Evolutionary conservation across 2,329 filamentous ascomycete species (phyloP).

Genomic region (Fusarium scirpi): DNA sequence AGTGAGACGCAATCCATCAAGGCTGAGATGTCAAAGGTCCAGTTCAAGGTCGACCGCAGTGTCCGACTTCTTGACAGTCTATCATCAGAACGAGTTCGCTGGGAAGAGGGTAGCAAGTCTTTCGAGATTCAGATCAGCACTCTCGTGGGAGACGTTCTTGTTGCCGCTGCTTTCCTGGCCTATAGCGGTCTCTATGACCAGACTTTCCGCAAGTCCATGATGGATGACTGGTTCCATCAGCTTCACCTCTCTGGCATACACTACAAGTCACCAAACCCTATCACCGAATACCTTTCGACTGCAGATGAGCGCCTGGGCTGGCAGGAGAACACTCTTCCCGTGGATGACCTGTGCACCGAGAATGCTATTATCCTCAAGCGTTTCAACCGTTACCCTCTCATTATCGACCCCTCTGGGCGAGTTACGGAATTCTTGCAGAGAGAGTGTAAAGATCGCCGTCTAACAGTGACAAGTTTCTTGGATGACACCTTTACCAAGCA

Average conservation of each 20-base stretch:
- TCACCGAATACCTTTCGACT: conserved; percentile 96
- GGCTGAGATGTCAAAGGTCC: conserved; percentile 92
- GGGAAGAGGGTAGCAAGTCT: conserved; percentile 97
- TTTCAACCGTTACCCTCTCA: conserved; percentile 98
- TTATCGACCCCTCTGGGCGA: conserved; percentile 96
- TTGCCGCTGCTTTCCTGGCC: conserved; percentile 96
- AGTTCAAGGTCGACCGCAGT: conserved; percentile 98
- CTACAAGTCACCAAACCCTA: conserved; percentile 92
- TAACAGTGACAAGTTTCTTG: conserved; percentile 97
- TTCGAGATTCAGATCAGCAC: conserved; percentile 99
- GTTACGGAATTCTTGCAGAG: conserved; percentile 96
- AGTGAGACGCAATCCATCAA: conserved; percentile 98
- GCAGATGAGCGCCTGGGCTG: conserved; percentile 94
- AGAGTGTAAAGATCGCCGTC: conserved; percentile 90
- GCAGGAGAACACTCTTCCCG: conserved; percentile 93
- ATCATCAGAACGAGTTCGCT: conserved; percentile 90
- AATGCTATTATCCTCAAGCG: conserved; percentile 97
- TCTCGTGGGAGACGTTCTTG: conserved; percentile 92
- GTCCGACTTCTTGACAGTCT: conserved; percentile 93
- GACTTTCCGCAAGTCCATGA: conserved; percentile 96
- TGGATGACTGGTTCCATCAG: conserved; percentile 97
- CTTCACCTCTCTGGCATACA: conserved; percentile 91
- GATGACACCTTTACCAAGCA: conserved; percentile 99
- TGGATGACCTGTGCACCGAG: conserved; percentile 97
- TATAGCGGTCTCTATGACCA: conserved; percentile 98